Base-by-base conservation (phyloP, 192 early-diverging fungal genomes). In the Coemansia sp. region DNA sequence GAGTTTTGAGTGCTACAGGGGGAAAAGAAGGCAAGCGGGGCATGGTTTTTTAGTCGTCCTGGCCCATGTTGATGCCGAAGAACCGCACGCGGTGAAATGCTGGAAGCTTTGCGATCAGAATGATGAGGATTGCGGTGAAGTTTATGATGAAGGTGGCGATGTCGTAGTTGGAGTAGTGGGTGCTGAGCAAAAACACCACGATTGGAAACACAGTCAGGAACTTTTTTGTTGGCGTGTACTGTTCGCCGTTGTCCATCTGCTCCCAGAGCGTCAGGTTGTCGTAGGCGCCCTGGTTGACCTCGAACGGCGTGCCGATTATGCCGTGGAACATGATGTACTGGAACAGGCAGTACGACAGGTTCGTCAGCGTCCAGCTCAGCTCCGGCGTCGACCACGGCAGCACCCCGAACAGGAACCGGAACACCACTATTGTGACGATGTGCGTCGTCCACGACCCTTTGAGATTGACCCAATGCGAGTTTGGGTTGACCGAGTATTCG, bases 191-290 rank as follows among this genome's bases (percentile, higher is more conserved):
- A 67, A 98, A 98, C 94, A 98, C 76, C 61, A 88, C 73, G 50
- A 97, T 93, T 11, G 97, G 97, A 19, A 95, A 86, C n/a, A 89
- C 90, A 17, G 94, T 97, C 41, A 97, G 79, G 72, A 93, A 99
- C 74, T 99, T 99, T 74, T 94, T 94, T 61, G 95, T 91, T n/a
- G 95, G 93, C 29, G 97, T 99, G 73, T 97, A 97, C 65, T 97
- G 93, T 50, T 89, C 91, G 34, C 95, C 95, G 61, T 94, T 89
- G 82, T 99, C 97, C 71, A 99, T 96, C 82, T 99, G 97, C 75
- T 99, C 95, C 97, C 97, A 99, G 44, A 99, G 84, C 19, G 95
- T 99, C 40, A 96, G 72, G 53, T 90, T 91, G 68, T 94, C 91
- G 59, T 91, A 96, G 4, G 93, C 94, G 48, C 93, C 93, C 78